These are phyloP conservation scores for Polymyxa betae DNA, from an alignment of 208 protist species.

Conservation along the genomic window DNA sequence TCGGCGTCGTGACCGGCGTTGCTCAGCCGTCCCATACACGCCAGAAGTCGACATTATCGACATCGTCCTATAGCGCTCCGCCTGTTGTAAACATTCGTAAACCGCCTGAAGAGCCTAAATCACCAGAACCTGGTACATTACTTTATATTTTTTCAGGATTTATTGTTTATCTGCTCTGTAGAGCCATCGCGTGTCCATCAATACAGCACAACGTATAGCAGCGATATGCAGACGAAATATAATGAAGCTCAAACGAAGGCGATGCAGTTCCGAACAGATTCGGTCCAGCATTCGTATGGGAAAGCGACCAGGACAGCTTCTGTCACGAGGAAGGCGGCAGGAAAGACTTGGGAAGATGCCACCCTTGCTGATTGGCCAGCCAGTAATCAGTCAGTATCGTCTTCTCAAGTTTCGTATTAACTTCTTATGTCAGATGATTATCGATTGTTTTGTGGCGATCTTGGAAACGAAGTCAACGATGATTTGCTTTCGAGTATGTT, in stretches of 20 bases:
- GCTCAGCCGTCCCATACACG: too few relatives aligned
- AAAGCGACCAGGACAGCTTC: background rate
- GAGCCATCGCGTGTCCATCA: background rate
- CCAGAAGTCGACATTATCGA: too few relatives aligned
- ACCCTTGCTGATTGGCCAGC: conserved; percentile 68
- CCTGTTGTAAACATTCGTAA: background rate
- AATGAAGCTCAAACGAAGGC: conserved; percentile 49
- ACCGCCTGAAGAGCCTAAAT: background rate
- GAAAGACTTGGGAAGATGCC: conserved; percentile 67
- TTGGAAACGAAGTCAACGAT: conserved; percentile 75
- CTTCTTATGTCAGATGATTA: conserved; percentile 69
- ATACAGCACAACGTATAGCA: conserved; percentile 26
- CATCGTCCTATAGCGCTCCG: background rate
- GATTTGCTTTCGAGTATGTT: conserved; percentile 70
- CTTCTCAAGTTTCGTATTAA: conserved; percentile 21
- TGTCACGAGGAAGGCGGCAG: conserved; percentile 61
- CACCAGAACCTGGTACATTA: background rate
- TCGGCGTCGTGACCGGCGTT: too few relatives aligned
- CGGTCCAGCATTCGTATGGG: background rate
- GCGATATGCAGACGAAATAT: conserved; percentile 38
- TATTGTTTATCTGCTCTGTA: background rate
- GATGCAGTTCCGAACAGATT: conserved; percentile 7
- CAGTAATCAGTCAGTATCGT: conserved; percentile 55
- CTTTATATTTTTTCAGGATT: too few relatives aligned
- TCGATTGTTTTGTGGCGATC: conserved; percentile 73